Conservation (phyloP, 768 basidiomycete genomes). For the Macrolepiota albuminosa region DNA sequence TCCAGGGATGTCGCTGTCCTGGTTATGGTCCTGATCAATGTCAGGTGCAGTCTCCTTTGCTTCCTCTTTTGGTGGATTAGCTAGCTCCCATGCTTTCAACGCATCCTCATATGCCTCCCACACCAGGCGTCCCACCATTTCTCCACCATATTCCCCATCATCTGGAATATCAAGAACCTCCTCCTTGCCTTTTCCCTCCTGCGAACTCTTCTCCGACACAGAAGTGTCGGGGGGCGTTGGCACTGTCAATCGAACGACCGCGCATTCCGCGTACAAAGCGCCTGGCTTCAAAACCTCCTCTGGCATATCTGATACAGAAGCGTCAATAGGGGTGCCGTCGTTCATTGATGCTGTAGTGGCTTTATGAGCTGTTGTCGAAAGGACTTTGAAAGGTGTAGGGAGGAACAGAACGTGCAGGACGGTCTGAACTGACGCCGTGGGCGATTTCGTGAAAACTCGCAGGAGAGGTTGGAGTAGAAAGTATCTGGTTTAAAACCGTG, state of each 20-base stretch:
- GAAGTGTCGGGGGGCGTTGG: conserved; percentile 16
- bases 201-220: conserved; percentile 18
- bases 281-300: conserved; percentile 76
- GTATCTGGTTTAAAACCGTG: conserved; percentile 42
- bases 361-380: conserved; percentile 22
- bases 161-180: conserved; percentile 40
- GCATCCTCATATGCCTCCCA: conserved; percentile 75
- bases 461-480: conserved; percentile 62
- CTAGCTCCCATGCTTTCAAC: conserved; percentile 63
- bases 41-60: conserved; percentile 10
- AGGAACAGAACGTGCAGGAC: conserved; percentile 81
- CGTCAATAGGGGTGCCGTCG: conserved; percentile 10
- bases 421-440: conserved; percentile 60
- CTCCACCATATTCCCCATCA: conserved; percentile 70
- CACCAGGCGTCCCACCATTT: conserved; percentile 57
- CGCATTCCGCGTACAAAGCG: conserved; percentile 73
- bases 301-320: conserved; percentile 22
- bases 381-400: conserved; percentile 70
- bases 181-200: conserved; percentile 19
- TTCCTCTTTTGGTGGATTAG: conserved; percentile 22
- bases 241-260: conserved; percentile 48
- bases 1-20: neutral
- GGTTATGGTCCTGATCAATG: conserved; percentile 7
- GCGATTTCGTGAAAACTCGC: conserved; percentile 65
- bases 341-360: neutral